A percentile compares a stretch with the other conserved stretches of the same genome.
Conservation (phyloP, 1,284 basidiomycete species). For the Leccinum fallax region DNA sequence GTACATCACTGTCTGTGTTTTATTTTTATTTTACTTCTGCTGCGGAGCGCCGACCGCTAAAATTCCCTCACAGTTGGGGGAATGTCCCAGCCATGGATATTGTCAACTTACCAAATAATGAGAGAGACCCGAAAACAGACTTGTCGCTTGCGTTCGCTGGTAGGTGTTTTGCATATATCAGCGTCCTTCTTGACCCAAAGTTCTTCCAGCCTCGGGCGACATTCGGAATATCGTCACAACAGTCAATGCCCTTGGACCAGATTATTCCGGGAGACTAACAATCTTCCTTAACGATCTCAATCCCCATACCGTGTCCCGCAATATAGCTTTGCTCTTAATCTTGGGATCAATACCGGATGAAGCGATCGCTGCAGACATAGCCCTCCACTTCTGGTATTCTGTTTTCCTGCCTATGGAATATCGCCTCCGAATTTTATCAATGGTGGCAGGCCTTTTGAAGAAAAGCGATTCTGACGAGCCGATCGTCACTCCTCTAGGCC, state of each 20-base stretch:
- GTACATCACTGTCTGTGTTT: conserved; percentile 25
- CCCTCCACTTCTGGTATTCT: conserved; percentile 50
- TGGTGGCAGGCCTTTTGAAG: conserved; percentile 24
- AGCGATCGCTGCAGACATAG: conserved; percentile 39
- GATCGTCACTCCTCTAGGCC: conserved; percentile 16
- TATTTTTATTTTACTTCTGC: not conserved
- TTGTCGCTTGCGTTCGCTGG: conserved; percentile 42
- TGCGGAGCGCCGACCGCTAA: not conserved
- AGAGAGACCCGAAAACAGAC: conserved; percentile 34
- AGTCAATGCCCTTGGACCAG: conserved; percentile 26
- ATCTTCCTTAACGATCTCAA: conserved; percentile 42
- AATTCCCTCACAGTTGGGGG: conserved; percentile 16
- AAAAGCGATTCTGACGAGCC: not conserved
- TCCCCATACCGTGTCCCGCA: conserved; percentile 35
- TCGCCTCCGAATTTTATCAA: conserved; percentile 20
- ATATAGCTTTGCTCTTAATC: conserved; percentile 42
- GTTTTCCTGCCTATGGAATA: conserved; percentile 41
- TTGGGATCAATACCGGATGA: conserved; percentile 36
- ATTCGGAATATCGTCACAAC: conserved; percentile 29
- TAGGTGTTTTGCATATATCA: conserved; percentile 9
- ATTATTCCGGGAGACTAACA: conserved; percentile 27
- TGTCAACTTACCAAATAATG: conserved; percentile 42
- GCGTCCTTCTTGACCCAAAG: not conserved
- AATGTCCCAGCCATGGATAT: conserved; percentile 40
- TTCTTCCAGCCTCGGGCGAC: conserved; percentile 26